Evolutionary conservation across 805 yeast genomes (phyloP).

Genomic region (Diddensiella caesifluorescens): DNA sequence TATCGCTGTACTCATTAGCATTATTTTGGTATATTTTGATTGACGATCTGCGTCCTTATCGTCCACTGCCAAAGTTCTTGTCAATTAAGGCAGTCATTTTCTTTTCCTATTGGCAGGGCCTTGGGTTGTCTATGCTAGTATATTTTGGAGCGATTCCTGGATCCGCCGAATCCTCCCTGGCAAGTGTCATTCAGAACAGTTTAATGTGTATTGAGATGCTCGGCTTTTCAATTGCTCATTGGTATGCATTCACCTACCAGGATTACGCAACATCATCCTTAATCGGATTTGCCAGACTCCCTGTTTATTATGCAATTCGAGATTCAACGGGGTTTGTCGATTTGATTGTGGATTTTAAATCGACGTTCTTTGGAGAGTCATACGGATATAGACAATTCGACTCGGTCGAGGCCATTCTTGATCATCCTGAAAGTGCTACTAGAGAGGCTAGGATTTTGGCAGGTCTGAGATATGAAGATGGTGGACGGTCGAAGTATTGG

Average conservation of each 20-base stretch:
- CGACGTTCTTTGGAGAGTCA: slow-evolving; percentile 59
- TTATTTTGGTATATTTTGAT: slow-evolving; percentile 91
- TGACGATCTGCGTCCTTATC: slow-evolving; percentile 65
- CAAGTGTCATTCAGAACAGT: slow-evolving; percentile 68
- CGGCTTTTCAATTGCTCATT: slow-evolving; percentile 83
- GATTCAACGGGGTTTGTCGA: slow-evolving; percentile 80
- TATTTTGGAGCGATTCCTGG: slow-evolving; percentile 31
- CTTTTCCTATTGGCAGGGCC: slow-evolving; percentile 98
- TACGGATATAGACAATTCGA: slow-evolving; percentile 83
- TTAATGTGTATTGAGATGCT: slow-evolving; percentile 77
- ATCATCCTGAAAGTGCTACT: slow-evolving; percentile 59
- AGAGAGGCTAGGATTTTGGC: slow-evolving; percentile 67
- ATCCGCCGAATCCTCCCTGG: slow-evolving; percentile 34
- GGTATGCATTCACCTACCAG: slow-evolving; percentile 72
- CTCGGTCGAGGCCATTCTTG: slow-evolving; percentile 61
- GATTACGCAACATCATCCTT: slow-evolving; percentile 59
- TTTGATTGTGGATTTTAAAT: slow-evolving; percentile 67
- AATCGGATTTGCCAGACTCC: slow-evolving; percentile 66
- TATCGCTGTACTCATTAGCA: slow-evolving; percentile 80
- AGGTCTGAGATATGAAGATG: slow-evolving; percentile 74
- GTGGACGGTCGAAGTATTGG: slow-evolving; percentile 85
- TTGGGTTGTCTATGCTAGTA: slow-evolving; percentile 41
- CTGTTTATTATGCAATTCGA: slow-evolving; percentile 55
- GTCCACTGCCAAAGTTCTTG: slow-evolving; percentile 87
- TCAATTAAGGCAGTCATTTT: slow-evolving; percentile 91